A percentile compares a stretch with the other conserved stretches of the same genome.
Evolutionary conservation across 1,284 basidiomycete genomes (phyloP).

Genomic region (Xanthoconium separans): DNA sequence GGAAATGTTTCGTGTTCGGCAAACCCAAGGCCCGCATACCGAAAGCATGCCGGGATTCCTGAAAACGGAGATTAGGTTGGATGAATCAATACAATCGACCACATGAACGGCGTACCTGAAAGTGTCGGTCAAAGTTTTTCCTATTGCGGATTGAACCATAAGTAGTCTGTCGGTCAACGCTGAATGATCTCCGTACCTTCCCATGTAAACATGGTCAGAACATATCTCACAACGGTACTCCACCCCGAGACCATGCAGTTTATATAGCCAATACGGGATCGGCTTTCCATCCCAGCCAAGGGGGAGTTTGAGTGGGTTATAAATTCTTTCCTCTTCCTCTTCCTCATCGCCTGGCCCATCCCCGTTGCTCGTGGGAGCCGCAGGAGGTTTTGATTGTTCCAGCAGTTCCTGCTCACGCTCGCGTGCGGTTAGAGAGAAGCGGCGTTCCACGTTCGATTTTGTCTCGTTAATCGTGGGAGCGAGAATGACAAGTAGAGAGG

Average conservation of each 20-base stretch:
- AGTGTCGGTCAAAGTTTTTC: slow-evolving; percentile 94
- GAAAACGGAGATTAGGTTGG: slow-evolving; percentile 23
- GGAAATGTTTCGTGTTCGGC: slow-evolving; percentile 98
- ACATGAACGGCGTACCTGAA: slow-evolving; percentile 54
- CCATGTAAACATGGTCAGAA: slow-evolving; percentile 94
- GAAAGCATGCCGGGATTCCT: slow-evolving; percentile 96
- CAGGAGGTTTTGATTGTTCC: slow-evolving; percentile 75
- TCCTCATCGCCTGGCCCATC: slow-evolving; percentile 72
- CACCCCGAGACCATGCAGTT: slow-evolving; percentile 95
- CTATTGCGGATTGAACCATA: slow-evolving; percentile 38
- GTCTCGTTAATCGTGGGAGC: slow-evolving; percentile 80
- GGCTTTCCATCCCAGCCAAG: slow-evolving; percentile 98
- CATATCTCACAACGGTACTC: slow-evolving; percentile 99
- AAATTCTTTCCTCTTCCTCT: slow-evolving; percentile 92
- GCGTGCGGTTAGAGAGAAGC: slow-evolving; percentile 92
- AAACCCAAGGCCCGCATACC: slow-evolving; percentile 97
- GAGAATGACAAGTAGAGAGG: slow-evolving; percentile 65
- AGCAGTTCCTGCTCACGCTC: slow-evolving; percentile 93
- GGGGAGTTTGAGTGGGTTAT: slow-evolving; percentile 97
- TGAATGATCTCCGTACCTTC: slow-evolving; percentile 54
- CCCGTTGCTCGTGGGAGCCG: slow-evolving; percentile 49
- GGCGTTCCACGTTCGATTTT: slow-evolving; percentile 93
- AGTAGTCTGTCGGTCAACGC: slow-evolving; percentile 5
- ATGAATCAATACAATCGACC: slow-evolving; percentile 6
- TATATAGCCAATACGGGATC: slow-evolving; percentile 99